Conservation (phyloP, 1,139 yeast species). For the Kazachstania sp. region DNA sequence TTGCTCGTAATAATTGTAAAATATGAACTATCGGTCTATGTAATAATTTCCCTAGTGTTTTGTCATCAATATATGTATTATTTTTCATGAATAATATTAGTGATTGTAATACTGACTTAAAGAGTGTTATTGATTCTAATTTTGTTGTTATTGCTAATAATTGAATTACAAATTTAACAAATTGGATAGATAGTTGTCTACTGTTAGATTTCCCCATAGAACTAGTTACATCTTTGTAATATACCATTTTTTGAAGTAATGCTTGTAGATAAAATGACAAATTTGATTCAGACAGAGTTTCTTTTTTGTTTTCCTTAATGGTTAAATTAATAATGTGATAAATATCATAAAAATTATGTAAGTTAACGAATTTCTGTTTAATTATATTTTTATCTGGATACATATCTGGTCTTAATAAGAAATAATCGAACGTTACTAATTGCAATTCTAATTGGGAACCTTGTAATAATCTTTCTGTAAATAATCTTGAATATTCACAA, state of each 20-base stretch:
- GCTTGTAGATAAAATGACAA: constrained; percentile 20
- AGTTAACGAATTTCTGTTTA: constrained; percentile 14
- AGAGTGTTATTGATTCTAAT: constrained; percentile 4
- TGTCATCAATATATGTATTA: not conserved
- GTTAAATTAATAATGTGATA: constrained; percentile 12
- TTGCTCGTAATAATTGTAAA: constrained; percentile 13
- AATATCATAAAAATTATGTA: constrained; percentile 20
- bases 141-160: constrained; percentile 4
- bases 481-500: constrained; percentile 9
- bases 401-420: constrained; percentile 11
- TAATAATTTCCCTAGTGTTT: constrained; percentile 4
- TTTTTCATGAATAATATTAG: constrained; percentile 6
- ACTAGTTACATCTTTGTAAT: not conserved
- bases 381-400: constrained; percentile 7
- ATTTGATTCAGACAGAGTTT: not conserved
- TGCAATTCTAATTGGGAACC: constrained; percentile 25
- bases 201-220: not conserved
- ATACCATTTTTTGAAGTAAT: constrained; percentile 18
- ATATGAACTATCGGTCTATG: constrained; percentile 16
- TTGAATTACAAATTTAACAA: constrained; percentile 5
- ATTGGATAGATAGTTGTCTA: not conserved
- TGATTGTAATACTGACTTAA: constrained; percentile 5
- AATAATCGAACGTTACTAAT: constrained; percentile 23
- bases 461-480: constrained; percentile 15
- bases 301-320: constrained; percentile 13